Evolutionary conservation across 352 stramenopile genomes (phyloP), one percentile per base, ranked within the genome.

Genomic region (Phytophthora capsici): DNA sequence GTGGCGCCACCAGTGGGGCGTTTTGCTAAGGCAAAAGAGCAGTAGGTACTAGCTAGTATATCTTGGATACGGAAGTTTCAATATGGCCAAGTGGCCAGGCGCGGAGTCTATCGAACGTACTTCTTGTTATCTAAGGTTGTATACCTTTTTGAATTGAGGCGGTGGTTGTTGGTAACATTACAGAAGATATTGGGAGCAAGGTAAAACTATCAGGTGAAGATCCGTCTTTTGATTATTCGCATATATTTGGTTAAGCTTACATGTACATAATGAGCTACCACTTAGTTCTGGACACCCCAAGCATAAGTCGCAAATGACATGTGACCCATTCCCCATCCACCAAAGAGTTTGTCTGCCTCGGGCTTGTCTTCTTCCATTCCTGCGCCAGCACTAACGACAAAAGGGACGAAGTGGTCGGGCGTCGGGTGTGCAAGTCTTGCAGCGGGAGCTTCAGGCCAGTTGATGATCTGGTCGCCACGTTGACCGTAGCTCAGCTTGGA

Each of bases 331-430:
- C 61, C 75, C 75, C 75, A 84, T 7, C 66, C 66, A 12, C 69
- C 55, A 14, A 78, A 76, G 16, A 84, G 14, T 40, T 82, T 84
- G 17, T 66, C 63, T 3, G 69, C 65, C 3, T 63, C 75, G 1
- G 72, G 72, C 6, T 66, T 71, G 28, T 51, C 66, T 30, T 82
- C 69, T 32, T 84, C 77, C 57, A 90, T 78, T 8, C 77, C 81
- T 4, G 78, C 77, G 3, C 78, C 79, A 40, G 76, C 76, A 13
- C 71, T 64, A 10, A 80, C 68, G 14, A 85, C 61, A 25, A 90
- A 82, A n/a, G 81, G 78, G 14, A 73, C 38, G 8, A 90, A 77
- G 64, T 88, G 81, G 37, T 90, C 81, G 10, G 82, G 75, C 8
- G 72, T 80, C 7, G 63, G 75, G 55, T 90, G 81, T 5, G 70